Conservation (phyloP, 208 protist genomes). For the Acanthamoeba polyphaga region DNA sequence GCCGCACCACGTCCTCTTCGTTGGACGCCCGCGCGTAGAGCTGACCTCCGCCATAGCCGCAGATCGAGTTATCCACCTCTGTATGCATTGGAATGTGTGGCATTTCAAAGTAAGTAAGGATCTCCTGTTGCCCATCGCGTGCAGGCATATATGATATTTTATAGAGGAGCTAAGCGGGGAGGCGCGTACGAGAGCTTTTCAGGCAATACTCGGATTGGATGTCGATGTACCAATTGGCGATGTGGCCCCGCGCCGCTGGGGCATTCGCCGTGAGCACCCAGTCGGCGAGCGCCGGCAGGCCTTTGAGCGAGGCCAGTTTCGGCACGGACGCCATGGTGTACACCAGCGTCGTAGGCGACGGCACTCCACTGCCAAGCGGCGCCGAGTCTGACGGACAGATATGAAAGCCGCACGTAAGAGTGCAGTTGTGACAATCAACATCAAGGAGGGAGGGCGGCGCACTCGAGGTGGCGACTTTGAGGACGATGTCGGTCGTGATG, state of each 20-base stretch:
- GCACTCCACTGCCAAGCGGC: neutral
- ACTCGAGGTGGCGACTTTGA: neutral
- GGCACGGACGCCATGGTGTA: neutral
- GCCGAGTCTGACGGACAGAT: neutral
- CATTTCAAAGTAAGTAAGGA: neutral
- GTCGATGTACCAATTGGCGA: slow-evolving; percentile 25
- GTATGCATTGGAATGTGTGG: neutral
- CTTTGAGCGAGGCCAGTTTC: neutral
- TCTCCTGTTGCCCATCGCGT: no score
- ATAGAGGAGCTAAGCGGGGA: neutral
- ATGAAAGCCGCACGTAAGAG: no score
- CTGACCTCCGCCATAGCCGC: slow-evolving; percentile 14
- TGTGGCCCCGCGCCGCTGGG: neutral
- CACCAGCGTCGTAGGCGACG: neutral
- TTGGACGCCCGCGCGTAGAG: slow-evolving; percentile 22
- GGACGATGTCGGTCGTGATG: neutral
- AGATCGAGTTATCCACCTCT: slow-evolving; percentile 28
- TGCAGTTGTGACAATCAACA: no score
- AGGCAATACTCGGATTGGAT: slow-evolving; percentile 2
- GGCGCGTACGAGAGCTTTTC: neutral
- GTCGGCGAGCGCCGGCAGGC: slow-evolving; percentile 5
- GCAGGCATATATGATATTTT: no score
- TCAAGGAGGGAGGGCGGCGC: no score
- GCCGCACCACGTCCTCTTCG: neutral
- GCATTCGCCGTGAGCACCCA: neutral